Evolutionary conservation across 768 basidiomycete genomes (phyloP).

Genomic region (Amanita thiersii): DNA sequence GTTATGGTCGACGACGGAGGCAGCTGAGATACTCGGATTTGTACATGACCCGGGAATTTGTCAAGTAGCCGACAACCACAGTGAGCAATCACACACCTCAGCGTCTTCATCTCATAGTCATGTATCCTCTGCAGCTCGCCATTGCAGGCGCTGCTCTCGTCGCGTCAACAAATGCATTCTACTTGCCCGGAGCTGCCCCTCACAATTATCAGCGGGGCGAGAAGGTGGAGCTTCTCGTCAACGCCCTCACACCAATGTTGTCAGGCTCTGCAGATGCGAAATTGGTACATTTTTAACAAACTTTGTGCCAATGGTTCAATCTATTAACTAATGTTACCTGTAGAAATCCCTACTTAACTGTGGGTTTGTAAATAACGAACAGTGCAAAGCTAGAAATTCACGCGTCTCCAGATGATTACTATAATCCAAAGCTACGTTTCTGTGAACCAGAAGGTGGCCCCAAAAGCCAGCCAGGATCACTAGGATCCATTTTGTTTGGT

Average conservation of each 20-base stretch:
- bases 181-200: conserved; percentile 88
- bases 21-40: background rate
- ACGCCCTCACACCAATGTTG: conserved; percentile 84
- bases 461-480: conserved; percentile 68
- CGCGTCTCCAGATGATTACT: conserved; percentile 74
- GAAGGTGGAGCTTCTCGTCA: conserved; percentile 73
- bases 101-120: conserved; percentile 9
- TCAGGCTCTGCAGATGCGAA: conserved; percentile 60
- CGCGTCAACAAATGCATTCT: conserved; percentile 55
- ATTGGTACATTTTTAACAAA: conserved; percentile 48
- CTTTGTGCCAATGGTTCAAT: background rate
- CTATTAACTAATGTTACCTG: conserved; percentile 4
- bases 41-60: background rate
- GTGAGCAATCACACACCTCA: background rate
- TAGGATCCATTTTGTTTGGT: conserved; percentile 94
- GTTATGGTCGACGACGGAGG: background rate
- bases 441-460: conserved; percentile 74
- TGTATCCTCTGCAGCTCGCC: conserved; percentile 17
- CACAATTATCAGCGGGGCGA: conserved; percentile 73
- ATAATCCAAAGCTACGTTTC: conserved; percentile 79
- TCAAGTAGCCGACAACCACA: background rate
- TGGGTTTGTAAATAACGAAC: conserved; percentile 23
- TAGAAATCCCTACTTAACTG: conserved; percentile 92
- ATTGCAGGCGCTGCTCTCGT: conserved; percentile 15
- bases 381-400: background rate